Base-by-base conservation (phyloP, 1,284 basidiomycete species). In the Naganishia cerealis region DNA sequence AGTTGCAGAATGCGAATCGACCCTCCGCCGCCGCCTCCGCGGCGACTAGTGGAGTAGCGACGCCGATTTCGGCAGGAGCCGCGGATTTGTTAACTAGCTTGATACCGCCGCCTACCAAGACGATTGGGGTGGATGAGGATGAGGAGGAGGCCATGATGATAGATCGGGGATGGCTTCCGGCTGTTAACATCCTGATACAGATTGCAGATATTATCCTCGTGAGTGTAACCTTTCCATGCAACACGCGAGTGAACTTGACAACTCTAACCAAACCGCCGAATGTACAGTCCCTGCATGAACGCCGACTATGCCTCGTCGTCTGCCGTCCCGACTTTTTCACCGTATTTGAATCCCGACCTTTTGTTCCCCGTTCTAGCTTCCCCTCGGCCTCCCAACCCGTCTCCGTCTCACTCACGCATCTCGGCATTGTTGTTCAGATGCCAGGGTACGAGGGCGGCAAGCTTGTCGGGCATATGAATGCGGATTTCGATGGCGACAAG, bases 181-280 rank as follows among this genome's bases (percentile, higher is more conserved):
- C 65, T 8, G 68, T 70, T 52, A 71, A 74, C 21, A 57, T 75
- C 1, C 66, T 79, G 9, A 55, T 72, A 3, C 67, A 72, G 53
- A 67, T 75, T 8, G 74, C 73, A 1, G 67, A 73, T 16, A 67
- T 66, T 36, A 62, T 75, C 26, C 42, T 61, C 48, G 75, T 76
- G 54, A 70, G 75, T 68, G 15, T 7, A 40, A 8, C 15, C 1
- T 52, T n/a, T 7, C 26, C 4, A 26, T 18, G 54, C 43, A 2
- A 7, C 21, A n/a, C n/a, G 9, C 13, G 21, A 10, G 18, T 7
- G 7, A 24, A 15, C n/a, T 24, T 50, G 46, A 50, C 46, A 21
- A 50, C 7, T 24, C n/a, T n/a, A 7, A 8, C 21, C 7, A 24
- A n/a, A 50, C 12, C 24, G 0, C 29, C 46, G 29, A 33, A 33